These are phyloP conservation scores for Saksenaea vasiformis DNA, from an alignment of 371 early-diverging fungal species.

Conservation along the genomic window DNA sequence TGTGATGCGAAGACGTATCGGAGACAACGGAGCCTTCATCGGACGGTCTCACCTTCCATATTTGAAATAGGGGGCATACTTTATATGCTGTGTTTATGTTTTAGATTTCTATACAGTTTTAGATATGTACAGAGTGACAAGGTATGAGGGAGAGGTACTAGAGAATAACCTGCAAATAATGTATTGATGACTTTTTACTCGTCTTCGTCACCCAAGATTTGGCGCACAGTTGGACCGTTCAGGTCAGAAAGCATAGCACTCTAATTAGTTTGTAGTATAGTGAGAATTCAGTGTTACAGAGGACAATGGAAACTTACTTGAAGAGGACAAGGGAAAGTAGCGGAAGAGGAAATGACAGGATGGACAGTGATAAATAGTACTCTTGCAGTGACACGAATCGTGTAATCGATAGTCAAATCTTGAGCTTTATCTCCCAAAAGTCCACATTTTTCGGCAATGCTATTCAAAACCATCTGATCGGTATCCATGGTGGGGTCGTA, in stretches of 20 bases:
- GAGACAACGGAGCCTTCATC: too few relatives aligned
- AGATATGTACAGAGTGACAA: too few relatives aligned
- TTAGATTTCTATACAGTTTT: too few relatives aligned
- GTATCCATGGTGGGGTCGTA: slow-evolving; percentile 27
- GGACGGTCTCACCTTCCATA: too few relatives aligned
- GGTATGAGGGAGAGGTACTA: too few relatives aligned
- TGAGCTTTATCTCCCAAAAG: slow-evolving; percentile 13
- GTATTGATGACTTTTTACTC: too few relatives aligned
- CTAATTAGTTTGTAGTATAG: not conserved
- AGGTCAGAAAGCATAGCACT: not conserved
- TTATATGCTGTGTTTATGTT: too few relatives aligned
- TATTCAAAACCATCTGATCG: slow-evolving; percentile 30
- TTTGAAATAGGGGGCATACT: too few relatives aligned
- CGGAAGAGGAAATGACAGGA: slow-evolving; percentile 29
- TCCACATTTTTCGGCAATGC: slow-evolving; percentile 40
- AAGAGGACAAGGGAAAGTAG: slow-evolving; percentile 30
- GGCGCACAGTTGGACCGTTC: not conserved
- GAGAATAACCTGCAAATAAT: too few relatives aligned
- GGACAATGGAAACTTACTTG: slow-evolving; percentile 10
- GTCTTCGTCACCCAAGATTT: too few relatives aligned
- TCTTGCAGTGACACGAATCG: slow-evolving; percentile 37
- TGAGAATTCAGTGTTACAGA: not conserved
- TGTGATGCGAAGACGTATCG: too few relatives aligned
- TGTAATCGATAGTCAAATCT: slow-evolving; percentile 41
- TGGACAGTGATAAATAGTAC: slow-evolving; percentile 43